phyloP scores from a whole-genome alignment of 202 grass and related monocot species.

The Dendrocalamus latiflorus region DNA sequence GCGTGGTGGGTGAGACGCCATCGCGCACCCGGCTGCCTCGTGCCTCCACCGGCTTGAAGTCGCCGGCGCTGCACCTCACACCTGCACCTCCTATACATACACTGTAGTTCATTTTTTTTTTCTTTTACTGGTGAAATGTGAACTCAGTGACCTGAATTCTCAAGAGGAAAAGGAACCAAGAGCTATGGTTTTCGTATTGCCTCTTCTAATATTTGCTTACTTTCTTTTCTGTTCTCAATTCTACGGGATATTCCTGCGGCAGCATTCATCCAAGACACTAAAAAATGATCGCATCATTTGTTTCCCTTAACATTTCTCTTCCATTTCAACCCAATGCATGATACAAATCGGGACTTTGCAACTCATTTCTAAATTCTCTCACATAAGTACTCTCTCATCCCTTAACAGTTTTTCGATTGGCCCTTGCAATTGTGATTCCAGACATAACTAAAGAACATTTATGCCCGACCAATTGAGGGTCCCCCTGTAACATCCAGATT shows the following conservation, averaged over 20 bases:
- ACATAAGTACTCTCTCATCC: neutral
- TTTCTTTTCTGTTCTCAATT: neutral
- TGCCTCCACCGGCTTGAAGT: too few relatives aligned
- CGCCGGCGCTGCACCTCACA: too few relatives aligned
- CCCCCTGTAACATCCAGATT: slow-evolving; percentile 11
- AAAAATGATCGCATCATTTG: neutral
- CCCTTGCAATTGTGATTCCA: neutral
- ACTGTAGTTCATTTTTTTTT: too few relatives aligned
- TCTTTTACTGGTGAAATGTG: too few relatives aligned
- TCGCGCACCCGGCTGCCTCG: too few relatives aligned
- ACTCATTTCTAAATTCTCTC: neutral
- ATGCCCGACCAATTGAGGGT: neutral
- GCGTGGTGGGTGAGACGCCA: too few relatives aligned
- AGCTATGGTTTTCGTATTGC: neutral
- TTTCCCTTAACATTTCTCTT: neutral
- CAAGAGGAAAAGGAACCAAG: neutral
- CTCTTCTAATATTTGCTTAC: neutral
- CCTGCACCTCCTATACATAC: too few relatives aligned
- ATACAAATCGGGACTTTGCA: neutral
- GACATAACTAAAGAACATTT: neutral
- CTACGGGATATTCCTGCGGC: neutral
- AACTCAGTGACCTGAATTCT: too few relatives aligned
- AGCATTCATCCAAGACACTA: neutral
- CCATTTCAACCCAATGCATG: neutral
- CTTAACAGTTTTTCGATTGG: neutral